phyloP scores from a whole-genome alignment of 768 basidiomycete species.

The Tremella mesenterica region DNA sequence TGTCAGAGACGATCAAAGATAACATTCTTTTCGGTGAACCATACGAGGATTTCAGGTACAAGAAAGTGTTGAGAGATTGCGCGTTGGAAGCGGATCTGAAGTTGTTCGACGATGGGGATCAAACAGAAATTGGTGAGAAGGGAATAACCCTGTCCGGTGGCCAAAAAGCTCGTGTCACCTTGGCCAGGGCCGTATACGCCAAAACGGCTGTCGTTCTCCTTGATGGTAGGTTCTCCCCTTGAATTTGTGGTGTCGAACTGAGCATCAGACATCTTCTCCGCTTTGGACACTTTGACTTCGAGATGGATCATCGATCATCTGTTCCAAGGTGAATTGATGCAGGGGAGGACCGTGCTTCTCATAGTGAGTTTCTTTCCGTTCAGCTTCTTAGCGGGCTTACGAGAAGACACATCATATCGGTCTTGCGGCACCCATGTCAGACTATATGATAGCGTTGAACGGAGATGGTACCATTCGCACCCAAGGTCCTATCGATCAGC shows the following conservation, averaged over 20 bases:
- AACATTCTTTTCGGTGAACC: constrained; percentile 51
- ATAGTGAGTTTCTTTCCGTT: constrained; percentile 49
- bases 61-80: constrained; percentile 43
- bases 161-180: constrained; percentile 55
- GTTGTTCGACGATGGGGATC: constrained; percentile 56
- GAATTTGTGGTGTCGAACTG: neutral
- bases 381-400: too few relatives aligned
- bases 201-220: constrained; percentile 58
- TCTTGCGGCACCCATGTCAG: constrained; percentile 42
- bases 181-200: constrained; percentile 57
- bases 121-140: constrained; percentile 65
- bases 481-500: constrained; percentile 35
- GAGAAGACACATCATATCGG: constrained; percentile 44
- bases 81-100: constrained; percentile 49
- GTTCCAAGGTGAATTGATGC: constrained; percentile 50
- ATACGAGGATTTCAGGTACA: constrained; percentile 49
- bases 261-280: constrained; percentile 56
- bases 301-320: constrained; percentile 52
- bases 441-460: constrained; percentile 39
- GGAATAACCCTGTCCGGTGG: constrained; percentile 54
- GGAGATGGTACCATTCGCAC: constrained; percentile 32
- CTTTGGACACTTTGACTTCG: constrained; percentile 55
- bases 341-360: constrained; percentile 52
- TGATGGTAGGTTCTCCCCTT: constrained; percentile 46
- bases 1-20: constrained; percentile 56